Evolutionary conservation across 2,329 filamentous ascomycete species (phyloP), one percentile per base, ranked within the genome.

Genomic region (Ceratocystis ficicola): DNA sequence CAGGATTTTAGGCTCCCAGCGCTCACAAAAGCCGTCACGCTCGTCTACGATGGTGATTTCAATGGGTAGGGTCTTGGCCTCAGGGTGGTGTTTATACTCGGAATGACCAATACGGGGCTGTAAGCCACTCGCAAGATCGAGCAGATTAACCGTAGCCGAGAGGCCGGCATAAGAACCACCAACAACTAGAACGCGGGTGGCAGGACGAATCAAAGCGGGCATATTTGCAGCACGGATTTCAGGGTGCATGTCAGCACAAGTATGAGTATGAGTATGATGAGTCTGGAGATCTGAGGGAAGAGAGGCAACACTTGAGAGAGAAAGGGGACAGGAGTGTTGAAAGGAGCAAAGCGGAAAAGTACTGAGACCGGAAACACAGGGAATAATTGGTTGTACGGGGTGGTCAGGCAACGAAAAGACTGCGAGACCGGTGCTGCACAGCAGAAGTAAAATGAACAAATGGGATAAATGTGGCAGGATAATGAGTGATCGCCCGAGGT

Each of bases 21-120:
- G 75, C 86, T 70, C 77, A 91, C 88, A 91, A 73, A 85, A 91
- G n/a, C 89, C 89, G 77, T 92, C 88, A n/a, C 87, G 79, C 74
- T 91, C 87, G 71, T 92, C 88, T 28, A 89, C 84, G 25, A 92
- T 80, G 25, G 86, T 90, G 63, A 92, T 85, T 46, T 90, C 81
- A 15, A 89, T 74, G 1, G 83, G 79, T 57, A 86, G 77, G 28
- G 77, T 78, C 57, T 77, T 76, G 22, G 77, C 72, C 36, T 75
- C 71, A 69, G 75, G 69, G 70, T 79, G 70, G 71, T 80, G 75
- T 55, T 68, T 67, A 65, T 77, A 77, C n/a, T 71, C 71, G 44
- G 73, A 70, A 22, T 71, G 72, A 61, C 73, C 72, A 72, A 75
- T 73, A 52, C 84, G 80, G n/a, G 81, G 77, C 6, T 75, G 72